Base-by-base conservation (phyloP, 805 yeast genomes). In the Yarrowia sp. region DNA sequence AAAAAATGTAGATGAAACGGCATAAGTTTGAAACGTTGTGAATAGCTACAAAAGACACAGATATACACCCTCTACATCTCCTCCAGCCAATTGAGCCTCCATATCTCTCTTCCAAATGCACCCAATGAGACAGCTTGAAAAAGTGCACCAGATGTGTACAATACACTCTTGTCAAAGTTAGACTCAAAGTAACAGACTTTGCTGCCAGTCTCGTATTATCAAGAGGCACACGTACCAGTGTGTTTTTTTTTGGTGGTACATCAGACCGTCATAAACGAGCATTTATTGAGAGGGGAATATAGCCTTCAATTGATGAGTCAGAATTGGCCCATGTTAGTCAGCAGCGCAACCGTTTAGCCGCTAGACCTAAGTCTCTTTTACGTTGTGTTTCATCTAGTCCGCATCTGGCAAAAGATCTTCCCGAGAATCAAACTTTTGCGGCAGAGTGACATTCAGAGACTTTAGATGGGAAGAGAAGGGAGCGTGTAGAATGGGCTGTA, bases 341-440 rank as follows among this genome's bases (percentile, higher is more conserved):
- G 44, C 21, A 38, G 2, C 6, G 9, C 41, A 2, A 12, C 44
- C 26, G 41, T 21, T 22, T 4, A 16, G 11, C 46, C 46, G 17
- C 28, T 22, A 22, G 12, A 2, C 11, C n/a, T n/a, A n/a, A n/a
- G n/a, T 8, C 46, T 22, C 46, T 16, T 28, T 22, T 38, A 22
- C 14, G 17, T 14, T 41, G 21, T 46, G 52, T 28, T 22, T 17
- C 52, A 28, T 2, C 2, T 14, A 11, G 10, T 3, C 52, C 52
- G 52, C 35, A 46, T 46, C 52, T 4, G 52, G 52, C 17, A 46
- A 46, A n/a, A 16, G 52, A 46, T 46, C 52, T 28, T 46, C 52
- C 52, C 35, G 52, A 9, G 16, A 26, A 26, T 4, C 26, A 9
- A 44, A 9, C 28, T 44, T 44, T 24, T 44, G 30, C 49, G 49